Evolutionary conservation across 345 rosid species (phyloP), one percentile per base, ranked within the genome.

Genomic region (Anacardium occidentale): DNA sequence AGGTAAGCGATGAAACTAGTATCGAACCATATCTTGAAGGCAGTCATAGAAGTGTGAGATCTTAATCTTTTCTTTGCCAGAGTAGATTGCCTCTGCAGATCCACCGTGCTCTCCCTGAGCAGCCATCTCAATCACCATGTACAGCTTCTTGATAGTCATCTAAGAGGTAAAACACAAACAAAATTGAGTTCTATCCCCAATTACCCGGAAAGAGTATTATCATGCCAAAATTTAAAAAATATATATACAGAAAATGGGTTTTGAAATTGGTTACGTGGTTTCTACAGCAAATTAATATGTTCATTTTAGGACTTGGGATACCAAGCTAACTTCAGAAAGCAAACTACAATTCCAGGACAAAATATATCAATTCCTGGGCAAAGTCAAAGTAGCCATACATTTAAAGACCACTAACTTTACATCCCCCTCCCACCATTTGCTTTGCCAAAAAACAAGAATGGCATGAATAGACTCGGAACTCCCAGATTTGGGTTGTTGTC

Each of bases 101-200:
- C 93, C 96, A 54, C 97, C 98, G 1, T 62, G 76, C 76, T 88
- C 92, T 57, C 99, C 96, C 70, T 93, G 97, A 22, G 92, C 99
- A n/a, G 98, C 99, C 99, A 95, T 95, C 76, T 95, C 98, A 25
- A 93, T 74, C 81, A 91, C 74, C 93, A 83, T 88, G 76, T 91
- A 95, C 37, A 93, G 86, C 88, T 93, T 90, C 86, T 93, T 85
- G 86, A 93, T 87, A 20, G 89, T 83, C 77, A 84, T 84, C 89
- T 87, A 66, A 21, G 54, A 22, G 26, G 12, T n/a, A 14, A 20
- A 51, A 51, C 3, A 71, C 3, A 6, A 12, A 40, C 57, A 51
- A 50, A 18, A 40, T 24, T 50, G 53, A 59, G 15, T 18, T 20
- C 24, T 22, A 57, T 26, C 14, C 53, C 24, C 13, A 1, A 42